phyloP scores from a whole-genome alignment of 2,329 filamentous ascomycete species.

The Penicillium sp. region DNA sequence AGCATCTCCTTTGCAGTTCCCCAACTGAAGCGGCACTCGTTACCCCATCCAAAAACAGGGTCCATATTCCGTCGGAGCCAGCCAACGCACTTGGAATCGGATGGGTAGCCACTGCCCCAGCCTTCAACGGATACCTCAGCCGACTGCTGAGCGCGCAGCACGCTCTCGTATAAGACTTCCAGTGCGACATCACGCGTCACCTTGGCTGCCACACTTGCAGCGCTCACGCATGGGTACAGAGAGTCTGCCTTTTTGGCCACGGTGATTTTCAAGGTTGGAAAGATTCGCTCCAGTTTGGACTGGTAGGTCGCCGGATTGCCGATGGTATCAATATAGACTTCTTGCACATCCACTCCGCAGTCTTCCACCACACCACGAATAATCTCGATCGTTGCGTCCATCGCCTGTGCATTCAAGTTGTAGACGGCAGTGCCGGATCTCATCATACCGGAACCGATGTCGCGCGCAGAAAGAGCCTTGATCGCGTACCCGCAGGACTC shows the following conservation, averaged over 20 bases:
- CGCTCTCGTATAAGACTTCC: slow-evolving; percentile 65
- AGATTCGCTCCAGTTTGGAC: slow-evolving; percentile 73
- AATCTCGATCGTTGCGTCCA: slow-evolving; percentile 81
- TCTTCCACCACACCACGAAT: slow-evolving; percentile 70
- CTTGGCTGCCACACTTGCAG: slow-evolving; percentile 91
- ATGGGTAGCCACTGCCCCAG: slow-evolving; percentile 94
- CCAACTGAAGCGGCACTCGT: slow-evolving; percentile 93
- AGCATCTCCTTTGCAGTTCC: slow-evolving; percentile 90
- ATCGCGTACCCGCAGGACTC: slow-evolving; percentile 77
- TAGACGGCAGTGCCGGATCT: slow-evolving; percentile 54
- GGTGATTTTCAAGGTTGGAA: slow-evolving; percentile 69
- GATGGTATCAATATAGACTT: slow-evolving; percentile 95
- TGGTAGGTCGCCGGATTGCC: slow-evolving; percentile 80
- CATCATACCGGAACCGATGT: slow-evolving; percentile 76
- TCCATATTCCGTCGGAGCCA: slow-evolving; percentile 89
- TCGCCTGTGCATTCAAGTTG: slow-evolving; percentile 93
- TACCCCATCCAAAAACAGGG: slow-evolving; percentile 90
- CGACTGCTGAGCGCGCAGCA: slow-evolving; percentile 32
- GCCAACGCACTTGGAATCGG: slow-evolving; percentile 69
- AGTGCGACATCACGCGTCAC: slow-evolving; percentile 88
- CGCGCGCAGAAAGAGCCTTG: slow-evolving; percentile 71
- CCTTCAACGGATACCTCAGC: slow-evolving; percentile 40
- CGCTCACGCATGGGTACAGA: slow-evolving; percentile 85
- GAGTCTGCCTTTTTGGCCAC: slow-evolving; percentile 90
- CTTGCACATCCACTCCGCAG: slow-evolving; percentile 69